phyloP scores from a whole-genome alignment of 2,329 filamentous ascomycete species.

The Didymella sp. region DNA sequence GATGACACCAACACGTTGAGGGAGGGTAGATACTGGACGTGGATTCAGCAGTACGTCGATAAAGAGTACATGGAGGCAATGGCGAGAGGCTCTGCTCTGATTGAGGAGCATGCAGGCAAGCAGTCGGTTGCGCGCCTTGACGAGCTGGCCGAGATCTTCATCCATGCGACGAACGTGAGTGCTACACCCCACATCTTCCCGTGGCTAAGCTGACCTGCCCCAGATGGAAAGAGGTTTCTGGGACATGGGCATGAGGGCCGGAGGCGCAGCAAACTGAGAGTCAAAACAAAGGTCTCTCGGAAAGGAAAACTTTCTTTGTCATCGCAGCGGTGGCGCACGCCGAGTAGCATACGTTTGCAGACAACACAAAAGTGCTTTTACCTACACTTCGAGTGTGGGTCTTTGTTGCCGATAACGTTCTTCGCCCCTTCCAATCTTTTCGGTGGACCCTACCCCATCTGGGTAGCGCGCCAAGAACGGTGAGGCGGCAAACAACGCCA shows the following conservation, averaged over 20 bases:
- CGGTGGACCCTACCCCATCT: constrained; percentile 20
- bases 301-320: background rate
- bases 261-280: background rate
- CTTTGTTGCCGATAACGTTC: constrained; percentile 20
- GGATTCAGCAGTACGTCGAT: constrained; percentile 88
- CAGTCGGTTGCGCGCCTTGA: constrained; percentile 80
- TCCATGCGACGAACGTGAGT: constrained; percentile 81
- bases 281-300: background rate
- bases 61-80: constrained; percentile 81
- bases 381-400: constrained; percentile 10
- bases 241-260: constrained; percentile 66
- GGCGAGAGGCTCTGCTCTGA: constrained; percentile 69
- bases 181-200: background rate
- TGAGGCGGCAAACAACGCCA: constrained; percentile 22
- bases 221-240: constrained; percentile 79
- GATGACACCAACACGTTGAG: constrained; percentile 65
- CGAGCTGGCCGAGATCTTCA: constrained; percentile 82
- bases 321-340: background rate
- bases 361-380: background rate
- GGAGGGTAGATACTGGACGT: constrained; percentile 77
- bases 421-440: constrained; percentile 19
- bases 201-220: constrained; percentile 20
- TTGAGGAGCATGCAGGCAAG: constrained; percentile 76
- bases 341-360: background rate
- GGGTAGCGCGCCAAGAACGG: constrained; percentile 26